Evolutionary conservation across 495 filamentous ascomycete species (phyloP).

Genomic region (Penicillium angulare): DNA sequence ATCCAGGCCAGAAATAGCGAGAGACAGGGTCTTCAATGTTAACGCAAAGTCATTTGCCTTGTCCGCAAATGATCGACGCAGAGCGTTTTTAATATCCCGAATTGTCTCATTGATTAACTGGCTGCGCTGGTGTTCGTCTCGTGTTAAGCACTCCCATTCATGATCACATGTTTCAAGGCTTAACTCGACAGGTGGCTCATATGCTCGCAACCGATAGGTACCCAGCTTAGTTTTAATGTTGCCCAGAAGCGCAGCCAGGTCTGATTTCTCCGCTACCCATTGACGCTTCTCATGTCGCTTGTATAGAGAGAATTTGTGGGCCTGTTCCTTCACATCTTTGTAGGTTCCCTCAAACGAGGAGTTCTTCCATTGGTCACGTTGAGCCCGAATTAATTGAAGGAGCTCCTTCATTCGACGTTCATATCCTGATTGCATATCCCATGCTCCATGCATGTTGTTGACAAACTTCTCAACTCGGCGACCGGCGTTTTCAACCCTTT

Average conservation of each 20-base stretch:
- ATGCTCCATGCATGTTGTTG: conserved; percentile 97
- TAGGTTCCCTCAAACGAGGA: conserved; percentile 89
- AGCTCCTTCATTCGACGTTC: conserved; percentile 85
- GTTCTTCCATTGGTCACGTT: conserved; percentile 70
- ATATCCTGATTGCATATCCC: conserved; percentile 97
- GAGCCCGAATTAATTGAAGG: conserved; percentile 67
- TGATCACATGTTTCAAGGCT: conserved; percentile 74
- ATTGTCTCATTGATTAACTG: conserved; percentile 98
- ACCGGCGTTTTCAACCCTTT: conserved; percentile 95
- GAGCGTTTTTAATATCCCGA: conserved; percentile 91
- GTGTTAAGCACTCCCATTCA: conserved; percentile 76
- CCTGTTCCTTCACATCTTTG: conserved; percentile 86
- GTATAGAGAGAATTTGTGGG: conserved; percentile 75
- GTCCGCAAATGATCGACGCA: conserved; percentile 90
- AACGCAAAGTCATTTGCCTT: conserved; percentile 97
- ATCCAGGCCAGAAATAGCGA: conserved; percentile 90
- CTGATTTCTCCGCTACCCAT: conserved; percentile 97
- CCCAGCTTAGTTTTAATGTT: conserved; percentile 98
- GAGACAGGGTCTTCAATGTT: conserved; percentile 86
- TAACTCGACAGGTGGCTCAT: conserved; percentile 81
- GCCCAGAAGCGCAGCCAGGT: conserved; percentile 87
- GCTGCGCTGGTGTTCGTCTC: conserved; percentile 79
- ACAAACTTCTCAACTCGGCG: conserved; percentile 97
- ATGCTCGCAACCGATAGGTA: conserved; percentile 87
- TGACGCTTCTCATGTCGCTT: conserved; percentile 84